Conservation (phyloP, 768 basidiomycete genomes). For the Mycena albidolilacea region DNA sequence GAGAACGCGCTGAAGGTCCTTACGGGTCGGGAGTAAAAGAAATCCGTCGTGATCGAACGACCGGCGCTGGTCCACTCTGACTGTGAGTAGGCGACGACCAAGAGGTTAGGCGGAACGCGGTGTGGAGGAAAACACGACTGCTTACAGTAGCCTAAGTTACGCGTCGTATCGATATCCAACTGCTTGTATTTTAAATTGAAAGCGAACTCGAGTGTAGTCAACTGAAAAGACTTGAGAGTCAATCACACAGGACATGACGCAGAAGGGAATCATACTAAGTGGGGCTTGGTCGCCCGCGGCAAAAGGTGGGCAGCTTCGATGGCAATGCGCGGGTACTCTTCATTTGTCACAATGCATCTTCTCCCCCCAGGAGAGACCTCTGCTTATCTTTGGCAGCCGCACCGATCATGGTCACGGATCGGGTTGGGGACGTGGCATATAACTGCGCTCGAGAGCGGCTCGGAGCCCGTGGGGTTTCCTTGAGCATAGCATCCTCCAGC, state of each 20-base stretch:
- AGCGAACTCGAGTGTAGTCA: conserved; percentile 16
- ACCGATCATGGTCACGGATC: conserved; percentile 15
- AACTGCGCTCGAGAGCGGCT: background rate
- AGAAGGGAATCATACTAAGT: background rate
- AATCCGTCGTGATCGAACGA: conserved; percentile 15
- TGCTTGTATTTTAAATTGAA: conserved; percentile 12
- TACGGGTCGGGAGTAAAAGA: background rate
- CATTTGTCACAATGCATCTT: conserved; percentile 20
- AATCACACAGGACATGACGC: background rate
- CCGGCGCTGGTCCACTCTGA: conserved; percentile 22
- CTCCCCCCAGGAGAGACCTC: conserved; percentile 1
- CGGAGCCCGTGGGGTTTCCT: background rate
- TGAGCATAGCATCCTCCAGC: background rate
- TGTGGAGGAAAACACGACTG: background rate
- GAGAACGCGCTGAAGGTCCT: background rate
- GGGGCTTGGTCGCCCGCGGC: background rate
- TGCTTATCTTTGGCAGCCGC: background rate
- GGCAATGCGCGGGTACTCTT: background rate
- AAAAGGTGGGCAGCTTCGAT: conserved; percentile 21
- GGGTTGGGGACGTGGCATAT: conserved; percentile 6
- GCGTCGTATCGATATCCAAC: conserved; percentile 14
- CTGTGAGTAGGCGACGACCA: background rate
- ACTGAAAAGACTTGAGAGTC: conserved; percentile 3
- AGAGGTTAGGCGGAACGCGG: conserved; percentile 1
- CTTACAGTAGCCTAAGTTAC: conserved; percentile 18